Conservation (phyloP, 2,329 filamentous ascomycete genomes). For the Proliferodiscus dingleyae region DNA sequence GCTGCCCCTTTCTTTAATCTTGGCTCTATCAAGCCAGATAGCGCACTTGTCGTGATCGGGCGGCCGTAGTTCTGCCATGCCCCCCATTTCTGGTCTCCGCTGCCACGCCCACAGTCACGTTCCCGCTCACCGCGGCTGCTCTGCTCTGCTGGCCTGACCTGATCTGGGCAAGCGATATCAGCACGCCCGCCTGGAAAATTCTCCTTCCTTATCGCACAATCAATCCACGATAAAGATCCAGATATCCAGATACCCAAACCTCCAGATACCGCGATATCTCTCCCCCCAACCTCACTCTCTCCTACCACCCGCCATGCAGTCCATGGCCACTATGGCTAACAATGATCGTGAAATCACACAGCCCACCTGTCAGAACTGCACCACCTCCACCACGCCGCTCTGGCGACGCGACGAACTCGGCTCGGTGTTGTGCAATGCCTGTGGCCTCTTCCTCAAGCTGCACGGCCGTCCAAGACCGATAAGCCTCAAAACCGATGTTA, state of each 20-base stretch:
- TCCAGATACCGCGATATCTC: constrained; percentile 2
- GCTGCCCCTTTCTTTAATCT: no score
- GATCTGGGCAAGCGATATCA: not conserved
- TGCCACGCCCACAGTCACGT: not conserved
- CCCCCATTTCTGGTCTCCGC: no score
- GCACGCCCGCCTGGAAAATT: constrained; percentile 4
- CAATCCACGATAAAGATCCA: constrained; percentile 12
- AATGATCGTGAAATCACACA: constrained; percentile 54
- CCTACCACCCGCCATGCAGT: constrained; percentile 28
- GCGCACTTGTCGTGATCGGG: no score
- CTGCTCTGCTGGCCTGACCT: no score
- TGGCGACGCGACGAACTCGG: constrained; percentile 97
- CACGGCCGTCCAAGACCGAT: constrained; percentile 91
- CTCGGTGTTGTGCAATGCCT: constrained; percentile 96
- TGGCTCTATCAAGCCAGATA: no score
- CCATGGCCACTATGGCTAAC: constrained; percentile 48
- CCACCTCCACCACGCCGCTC: constrained; percentile 89
- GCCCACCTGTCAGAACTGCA: constrained; percentile 96
- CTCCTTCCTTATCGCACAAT: constrained; percentile 6
- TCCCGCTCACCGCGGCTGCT: no score
- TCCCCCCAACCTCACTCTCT: constrained; percentile 6
- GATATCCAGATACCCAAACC: not conserved
- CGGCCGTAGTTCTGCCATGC: no score
- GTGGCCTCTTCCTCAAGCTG: constrained; percentile 93
- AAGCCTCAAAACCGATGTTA: constrained; percentile 97